Percentiles rank a stretch among this genome's conserved stretches.
Evolutionary conservation across 441 rosid species (phyloP).

Genomic region (Jatropha multifida): DNA sequence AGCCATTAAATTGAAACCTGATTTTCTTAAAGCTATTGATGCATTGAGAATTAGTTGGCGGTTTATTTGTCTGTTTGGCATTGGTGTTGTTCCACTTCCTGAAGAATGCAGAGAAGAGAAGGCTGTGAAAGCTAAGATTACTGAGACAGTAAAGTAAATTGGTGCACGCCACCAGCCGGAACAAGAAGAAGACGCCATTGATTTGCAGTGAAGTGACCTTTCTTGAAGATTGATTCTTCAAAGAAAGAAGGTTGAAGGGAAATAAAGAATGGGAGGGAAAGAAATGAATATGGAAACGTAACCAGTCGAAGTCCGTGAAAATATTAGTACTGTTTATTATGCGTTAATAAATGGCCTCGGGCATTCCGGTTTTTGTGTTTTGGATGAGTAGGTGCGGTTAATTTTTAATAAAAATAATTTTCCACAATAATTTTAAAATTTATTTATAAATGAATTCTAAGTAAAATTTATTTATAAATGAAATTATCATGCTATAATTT

Average conservation of each 20-base stretch:
- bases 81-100: conserved; percentile 6
- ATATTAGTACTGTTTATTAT: too few species aligned
- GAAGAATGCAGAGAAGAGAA: conserved; percentile 49
- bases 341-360: too few species aligned
- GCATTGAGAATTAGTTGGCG: conserved; percentile 50
- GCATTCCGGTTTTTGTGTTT: too few species aligned
- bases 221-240: background rate
- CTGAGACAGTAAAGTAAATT: conserved; percentile 55
- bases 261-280: conserved; percentile 2
- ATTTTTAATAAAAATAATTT: too few species aligned
- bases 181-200: conserved; percentile 39
- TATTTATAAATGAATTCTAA: too few species aligned
- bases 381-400: too few species aligned
- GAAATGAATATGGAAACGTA: background rate
- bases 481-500: too few species aligned
- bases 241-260: background rate
- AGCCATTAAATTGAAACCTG: conserved; percentile 65
- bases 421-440: too few species aligned
- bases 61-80: conserved; percentile 25
- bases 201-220: background rate
- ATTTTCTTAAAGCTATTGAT: conserved; percentile 45
- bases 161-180: conserved; percentile 56
- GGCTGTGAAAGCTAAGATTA: conserved; percentile 68
- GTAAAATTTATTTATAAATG: too few species aligned
- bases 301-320: too few species aligned